These are phyloP conservation scores for Monascus ruber DNA, from an alignment of 2,329 filamentous ascomycete genomes.

Conservation along the genomic window DNA sequence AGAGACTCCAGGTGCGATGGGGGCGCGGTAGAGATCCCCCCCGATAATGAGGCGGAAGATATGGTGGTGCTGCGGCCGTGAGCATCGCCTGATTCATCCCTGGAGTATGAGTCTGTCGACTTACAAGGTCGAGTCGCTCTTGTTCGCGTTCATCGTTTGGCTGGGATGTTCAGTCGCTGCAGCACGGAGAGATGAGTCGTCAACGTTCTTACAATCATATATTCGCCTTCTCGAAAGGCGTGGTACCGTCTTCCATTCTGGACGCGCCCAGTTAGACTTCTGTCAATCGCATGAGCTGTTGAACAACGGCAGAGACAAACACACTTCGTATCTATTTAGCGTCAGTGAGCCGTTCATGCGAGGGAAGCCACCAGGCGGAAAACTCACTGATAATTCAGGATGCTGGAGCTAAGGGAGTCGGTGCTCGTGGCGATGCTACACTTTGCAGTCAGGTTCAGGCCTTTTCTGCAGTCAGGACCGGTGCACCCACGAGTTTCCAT, in stretches of 20 bases:
- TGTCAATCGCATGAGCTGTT: background rate
- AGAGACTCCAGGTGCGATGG: conserved; percentile 1
- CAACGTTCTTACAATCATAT: conserved; percentile 1
- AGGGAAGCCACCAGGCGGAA: background rate
- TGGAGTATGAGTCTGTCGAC: background rate
- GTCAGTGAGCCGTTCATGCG: background rate
- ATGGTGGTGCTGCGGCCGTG: conserved; percentile 11
- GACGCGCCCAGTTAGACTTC: background rate
- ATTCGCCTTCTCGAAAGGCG: conserved; percentile 1
- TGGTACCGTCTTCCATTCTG: conserved; percentile 5
- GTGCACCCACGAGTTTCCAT: too few relatives aligned
- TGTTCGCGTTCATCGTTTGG: conserved; percentile 9
- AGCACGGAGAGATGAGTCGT: background rate
- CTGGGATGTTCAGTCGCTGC: background rate
- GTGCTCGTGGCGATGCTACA: too few relatives aligned
- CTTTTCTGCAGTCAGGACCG: too few relatives aligned
- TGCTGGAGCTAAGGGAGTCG: background rate
- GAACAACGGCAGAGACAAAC: background rate
- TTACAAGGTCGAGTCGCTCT: conserved; percentile 7
- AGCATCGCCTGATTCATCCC: background rate
- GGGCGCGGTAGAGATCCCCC: conserved; percentile 15
- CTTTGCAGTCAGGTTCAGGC: too few relatives aligned
- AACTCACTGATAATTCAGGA: background rate
- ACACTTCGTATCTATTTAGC: background rate
- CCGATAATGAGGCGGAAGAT: conserved; percentile 16